Conservation (phyloP, 179 eudicot species). For the Heliamphora pulchella region DNA sequence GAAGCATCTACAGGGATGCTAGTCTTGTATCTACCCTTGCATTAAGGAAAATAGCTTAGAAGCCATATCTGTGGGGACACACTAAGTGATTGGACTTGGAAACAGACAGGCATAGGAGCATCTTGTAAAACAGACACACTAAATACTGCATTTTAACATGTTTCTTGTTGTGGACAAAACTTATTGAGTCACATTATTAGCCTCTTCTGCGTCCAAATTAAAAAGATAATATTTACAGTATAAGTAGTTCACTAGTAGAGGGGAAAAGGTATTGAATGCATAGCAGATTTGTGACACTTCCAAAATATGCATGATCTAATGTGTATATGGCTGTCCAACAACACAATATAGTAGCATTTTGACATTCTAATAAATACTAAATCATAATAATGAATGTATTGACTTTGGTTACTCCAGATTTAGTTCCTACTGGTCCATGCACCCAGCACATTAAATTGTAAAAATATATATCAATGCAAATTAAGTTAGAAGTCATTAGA, state of each 20-base stretch:
- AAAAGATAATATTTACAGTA: neutral
- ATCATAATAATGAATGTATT: neutral
- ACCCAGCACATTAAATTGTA: neutral
- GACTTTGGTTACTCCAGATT: neutral
- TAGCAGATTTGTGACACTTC: neutral
- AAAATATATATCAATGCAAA: neutral
- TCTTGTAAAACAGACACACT: neutral
- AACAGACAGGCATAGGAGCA: neutral
- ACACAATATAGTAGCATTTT: neutral
- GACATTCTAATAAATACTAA: neutral
- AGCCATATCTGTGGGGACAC: neutral
- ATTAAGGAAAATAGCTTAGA: conserved; percentile 1
- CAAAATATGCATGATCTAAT: neutral
- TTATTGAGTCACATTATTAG: neutral
- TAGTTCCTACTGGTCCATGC: conserved; percentile 6
- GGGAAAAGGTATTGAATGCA: neutral
- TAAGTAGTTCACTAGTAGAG: neutral
- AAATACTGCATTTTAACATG: neutral
- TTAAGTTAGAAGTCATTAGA: neutral
- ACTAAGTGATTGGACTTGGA: conserved; percentile 1
- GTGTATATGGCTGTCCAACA: neutral
- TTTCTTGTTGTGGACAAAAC: neutral
- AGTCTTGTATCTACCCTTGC: neutral
- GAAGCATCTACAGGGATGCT: neutral
- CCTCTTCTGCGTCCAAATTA: neutral